phyloP scores from a whole-genome alignment of 495 filamentous ascomycete genomes.

The Penicillium goetzii region DNA sequence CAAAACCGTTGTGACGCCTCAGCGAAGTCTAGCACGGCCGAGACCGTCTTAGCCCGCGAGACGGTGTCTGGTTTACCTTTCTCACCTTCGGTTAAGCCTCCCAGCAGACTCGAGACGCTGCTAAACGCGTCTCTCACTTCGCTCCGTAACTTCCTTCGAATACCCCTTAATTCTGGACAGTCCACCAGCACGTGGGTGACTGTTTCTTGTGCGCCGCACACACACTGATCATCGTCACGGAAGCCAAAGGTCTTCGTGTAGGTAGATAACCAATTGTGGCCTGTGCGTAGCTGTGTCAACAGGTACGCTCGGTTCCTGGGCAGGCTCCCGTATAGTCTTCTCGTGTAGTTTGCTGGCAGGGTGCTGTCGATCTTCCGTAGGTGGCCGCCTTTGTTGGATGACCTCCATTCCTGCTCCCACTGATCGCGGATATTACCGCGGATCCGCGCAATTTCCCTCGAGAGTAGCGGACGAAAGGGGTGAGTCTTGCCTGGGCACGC shows the following conservation, averaged over 20 bases:
- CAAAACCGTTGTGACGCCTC: conserved; percentile 37
- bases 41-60: conserved; percentile 28
- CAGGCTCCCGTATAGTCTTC: conserved; percentile 18
- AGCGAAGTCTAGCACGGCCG: conserved; percentile 35
- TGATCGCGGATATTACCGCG: conserved; percentile 7
- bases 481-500: conserved; percentile 21
- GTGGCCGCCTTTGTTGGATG: conserved; percentile 14
- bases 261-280: conserved; percentile 23
- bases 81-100: conserved; percentile 30
- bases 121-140: conserved; percentile 30
- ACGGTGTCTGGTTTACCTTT: conserved; percentile 31
- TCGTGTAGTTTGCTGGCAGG: conserved; percentile 22
- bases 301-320: conserved; percentile 19
- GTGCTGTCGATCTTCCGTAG: conserved; percentile 20
- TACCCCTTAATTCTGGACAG: background rate
- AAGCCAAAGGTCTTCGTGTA: conserved; percentile 11
- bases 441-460: conserved; percentile 19
- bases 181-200: background rate
- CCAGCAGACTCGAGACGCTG: conserved; percentile 32
- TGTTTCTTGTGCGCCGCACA: conserved; percentile 23
- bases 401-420: conserved; percentile 25
- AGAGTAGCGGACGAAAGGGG: conserved; percentile 22
- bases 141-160: conserved; percentile 21
- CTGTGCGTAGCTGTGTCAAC: conserved; percentile 22
- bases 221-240: conserved; percentile 25